Conservation (phyloP, 108 stramenopile species). For the Cyclotella choctawhatcheeana region DNA sequence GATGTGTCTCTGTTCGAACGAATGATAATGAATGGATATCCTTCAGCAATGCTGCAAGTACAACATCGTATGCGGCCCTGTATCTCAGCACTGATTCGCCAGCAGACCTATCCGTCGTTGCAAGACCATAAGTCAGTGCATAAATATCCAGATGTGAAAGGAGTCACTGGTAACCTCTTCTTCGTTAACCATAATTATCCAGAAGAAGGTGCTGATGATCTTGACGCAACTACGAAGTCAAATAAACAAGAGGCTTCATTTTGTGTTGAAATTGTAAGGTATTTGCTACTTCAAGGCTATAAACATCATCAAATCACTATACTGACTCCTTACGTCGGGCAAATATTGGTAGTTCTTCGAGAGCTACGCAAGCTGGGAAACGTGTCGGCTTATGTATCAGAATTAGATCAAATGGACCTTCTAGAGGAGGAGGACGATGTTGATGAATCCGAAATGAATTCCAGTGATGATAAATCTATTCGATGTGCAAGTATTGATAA, state of each 20-base stretch:
- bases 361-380: constrained; percentile 33
- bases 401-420: constrained; percentile 40
- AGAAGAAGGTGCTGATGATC: constrained; percentile 42
- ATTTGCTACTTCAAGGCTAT: constrained; percentile 61
- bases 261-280: constrained; percentile 55
- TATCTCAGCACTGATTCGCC: constrained; percentile 49
- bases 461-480: constrained; percentile 9
- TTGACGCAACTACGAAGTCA: constrained; percentile 38
- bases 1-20: constrained; percentile 69
- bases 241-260: constrained; percentile 48
- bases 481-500: constrained; percentile 75
- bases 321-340: constrained; percentile 62
- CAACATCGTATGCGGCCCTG: constrained; percentile 61
- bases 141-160: constrained; percentile 37
- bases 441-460: neutral
- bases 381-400: constrained; percentile 41
- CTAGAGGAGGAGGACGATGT: constrained; percentile 26
- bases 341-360: constrained; percentile 40
- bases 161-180: constrained; percentile 38
- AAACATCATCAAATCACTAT: constrained; percentile 38
- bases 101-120: constrained; percentile 54
- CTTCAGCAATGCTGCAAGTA: constrained; percentile 42
- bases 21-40: constrained; percentile 43
- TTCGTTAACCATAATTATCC: constrained; percentile 51
- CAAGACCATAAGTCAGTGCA: constrained; percentile 49